Evolutionary conservation across 331 rosid genomes (phyloP), one percentile per base, ranked within the genome.

Genomic region (Pyrus hybrid): DNA sequence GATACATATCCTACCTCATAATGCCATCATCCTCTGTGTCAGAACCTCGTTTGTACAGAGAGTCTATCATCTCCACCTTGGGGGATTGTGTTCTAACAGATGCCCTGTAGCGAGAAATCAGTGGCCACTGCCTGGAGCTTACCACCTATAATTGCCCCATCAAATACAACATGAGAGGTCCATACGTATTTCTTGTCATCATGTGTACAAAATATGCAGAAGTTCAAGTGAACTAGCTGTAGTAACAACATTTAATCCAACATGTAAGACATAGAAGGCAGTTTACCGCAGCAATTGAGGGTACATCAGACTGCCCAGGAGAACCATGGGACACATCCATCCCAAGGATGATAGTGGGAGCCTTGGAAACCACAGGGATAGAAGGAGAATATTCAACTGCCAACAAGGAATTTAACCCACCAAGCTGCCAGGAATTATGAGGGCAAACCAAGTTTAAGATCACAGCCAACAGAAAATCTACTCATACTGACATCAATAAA

Each of bases 281-380:
- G 70, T 47, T 79, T 89, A 95, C 99, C 82, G 99, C 98, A 18
- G 99, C 98, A 64, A 95, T 92, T 8, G 98, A 95, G 8, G 99
- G 99, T 28, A 90, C 71, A 25, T 92, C 97, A 10, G 97, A 75
- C 78, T 92, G 97, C 57, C 99, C 98, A 0, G 98, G 98, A 0
- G 99, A 91, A 6, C 99, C 99, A 70, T 95, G 99, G 0, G 99
- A 95, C 2, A 95, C 99, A 64, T 95, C 99, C 99, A 95, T 95
- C 26, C 99, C 99, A 70, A 95, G 81, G 63, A 95, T 91, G 62
- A 95, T 74, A 4, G 99, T 92, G 9, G 99, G 99, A 20, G 57
- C 79, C 80, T 81, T 90, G 21, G 97, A 95, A 23, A 95, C 88
- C 75, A 89, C 9, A 5, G 99, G 98, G 29, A 95, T 90, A n/a